Percentiles rank a stretch among this genome's conserved stretches.
Evolutionary conservation across 2,329 filamentous ascomycete species (phyloP).

Genomic region (Periconia sp.): DNA sequence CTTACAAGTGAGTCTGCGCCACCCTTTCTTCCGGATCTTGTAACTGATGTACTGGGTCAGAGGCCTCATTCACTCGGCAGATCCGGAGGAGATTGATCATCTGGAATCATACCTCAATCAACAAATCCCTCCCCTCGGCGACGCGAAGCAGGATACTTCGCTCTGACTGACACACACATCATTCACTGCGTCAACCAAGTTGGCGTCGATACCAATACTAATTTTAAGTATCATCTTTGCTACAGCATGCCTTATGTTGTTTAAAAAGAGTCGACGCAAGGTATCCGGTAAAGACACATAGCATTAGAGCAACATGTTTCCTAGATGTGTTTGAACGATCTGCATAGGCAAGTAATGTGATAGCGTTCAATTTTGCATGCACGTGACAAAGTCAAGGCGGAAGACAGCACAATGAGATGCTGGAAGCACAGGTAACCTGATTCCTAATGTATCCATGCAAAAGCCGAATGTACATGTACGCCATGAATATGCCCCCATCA

Average conservation of each 20-base stretch:
- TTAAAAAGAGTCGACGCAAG: conserved; percentile 16
- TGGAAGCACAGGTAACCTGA: conserved; percentile 28
- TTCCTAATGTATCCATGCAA: conserved; percentile 36
- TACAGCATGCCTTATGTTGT: conserved; percentile 30
- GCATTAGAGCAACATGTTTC: background rate
- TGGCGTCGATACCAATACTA: conserved; percentile 18
- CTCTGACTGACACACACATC: conserved; percentile 31
- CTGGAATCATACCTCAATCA: conserved; percentile 66
- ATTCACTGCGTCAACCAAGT: conserved; percentile 8
- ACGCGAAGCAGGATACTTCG: conserved; percentile 28
- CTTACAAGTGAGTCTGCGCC: conserved; percentile 65
- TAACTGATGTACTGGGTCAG: conserved; percentile 44
- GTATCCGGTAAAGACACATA: background rate
- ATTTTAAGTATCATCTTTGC: conserved; percentile 25
- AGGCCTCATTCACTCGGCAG: conserved; percentile 74
- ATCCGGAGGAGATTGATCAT: conserved; percentile 77
- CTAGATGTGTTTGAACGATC: background rate
- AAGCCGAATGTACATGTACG: conserved; percentile 43
- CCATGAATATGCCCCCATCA: conserved; percentile 44
- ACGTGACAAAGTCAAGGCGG: background rate
- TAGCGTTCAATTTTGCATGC: background rate
- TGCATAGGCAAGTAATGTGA: background rate
- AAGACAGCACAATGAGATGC: background rate
- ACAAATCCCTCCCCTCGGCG: conserved; percentile 53
- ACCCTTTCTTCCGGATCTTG: too few species aligned